Evolutionary conservation across 768 basidiomycete genomes (phyloP).

Genomic region (Tylopilus balloui): DNA sequence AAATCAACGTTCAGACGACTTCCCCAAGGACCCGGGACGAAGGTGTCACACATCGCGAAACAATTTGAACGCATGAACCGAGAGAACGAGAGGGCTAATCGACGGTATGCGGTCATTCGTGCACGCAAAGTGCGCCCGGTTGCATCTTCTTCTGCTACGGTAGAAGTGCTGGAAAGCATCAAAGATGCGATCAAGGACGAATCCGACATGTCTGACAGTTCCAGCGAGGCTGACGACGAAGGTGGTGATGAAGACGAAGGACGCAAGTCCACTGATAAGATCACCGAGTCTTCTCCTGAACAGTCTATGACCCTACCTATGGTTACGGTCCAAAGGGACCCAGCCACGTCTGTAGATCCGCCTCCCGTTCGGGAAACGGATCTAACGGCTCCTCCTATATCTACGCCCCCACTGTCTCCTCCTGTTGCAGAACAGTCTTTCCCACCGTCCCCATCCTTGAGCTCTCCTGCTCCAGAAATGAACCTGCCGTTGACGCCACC

Average conservation of each 20-base stretch:
- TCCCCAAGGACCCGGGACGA: conserved; percentile 47
- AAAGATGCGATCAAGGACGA: conserved; percentile 90
- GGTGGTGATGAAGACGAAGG: conserved; percentile 56
- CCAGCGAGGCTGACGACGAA: conserved; percentile 64
- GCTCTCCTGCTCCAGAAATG: conserved; percentile 33
- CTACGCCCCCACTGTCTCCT: conserved; percentile 27
- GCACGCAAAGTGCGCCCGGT: conserved; percentile 88
- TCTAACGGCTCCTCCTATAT: conserved; percentile 9
- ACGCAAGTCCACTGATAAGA: conserved; percentile 28
- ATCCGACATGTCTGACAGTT: conserved; percentile 66
- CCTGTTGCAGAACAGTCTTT: conserved; percentile 27
- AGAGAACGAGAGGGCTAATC: conserved; percentile 69
- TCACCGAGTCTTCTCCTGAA: conserved; percentile 30
- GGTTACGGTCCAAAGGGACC: conserved; percentile 10
- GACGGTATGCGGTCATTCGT: conserved; percentile 81
- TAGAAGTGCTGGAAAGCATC: conserved; percentile 84
- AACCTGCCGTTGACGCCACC: conserved; percentile 44
- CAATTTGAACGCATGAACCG: conserved; percentile 84
- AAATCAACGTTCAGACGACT: conserved; percentile 57
- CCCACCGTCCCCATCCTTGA: conserved; percentile 56
- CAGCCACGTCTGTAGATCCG: background rate
- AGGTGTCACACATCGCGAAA: conserved; percentile 84
- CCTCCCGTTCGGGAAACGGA: conserved; percentile 30
- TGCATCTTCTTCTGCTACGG: conserved; percentile 80
- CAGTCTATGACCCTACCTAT: conserved; percentile 29